Evolutionary conservation across 306 rosid genomes (phyloP).

Genomic region (Lathyrus sativus): DNA sequence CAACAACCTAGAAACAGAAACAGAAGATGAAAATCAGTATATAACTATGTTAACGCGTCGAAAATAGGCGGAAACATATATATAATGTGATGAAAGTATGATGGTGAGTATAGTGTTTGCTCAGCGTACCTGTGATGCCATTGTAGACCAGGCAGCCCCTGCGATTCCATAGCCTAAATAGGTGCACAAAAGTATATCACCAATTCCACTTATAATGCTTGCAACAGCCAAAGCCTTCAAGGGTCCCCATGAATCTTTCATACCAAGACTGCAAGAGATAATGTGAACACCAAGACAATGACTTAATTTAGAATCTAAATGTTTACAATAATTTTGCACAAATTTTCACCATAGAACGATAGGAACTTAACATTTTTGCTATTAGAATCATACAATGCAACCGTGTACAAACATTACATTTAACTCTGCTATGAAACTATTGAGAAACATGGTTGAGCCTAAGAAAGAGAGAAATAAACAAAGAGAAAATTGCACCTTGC

Average conservation of each 20-base stretch:
- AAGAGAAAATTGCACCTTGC: slow-evolving; percentile 45
- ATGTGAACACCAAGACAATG: slow-evolving; percentile 16
- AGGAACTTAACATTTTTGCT: no score
- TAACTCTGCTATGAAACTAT: no score
- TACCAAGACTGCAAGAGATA: slow-evolving; percentile 63
- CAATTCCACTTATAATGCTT: slow-evolving; percentile 60
- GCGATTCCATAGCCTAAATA: slow-evolving; percentile 65
- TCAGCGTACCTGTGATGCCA: slow-evolving; percentile 68
- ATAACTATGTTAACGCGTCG: not conserved
- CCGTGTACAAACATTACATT: no score
- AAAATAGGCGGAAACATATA: slow-evolving; percentile 1
- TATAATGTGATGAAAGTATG: not conserved
- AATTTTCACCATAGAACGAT: no score
- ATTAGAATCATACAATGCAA: no score
- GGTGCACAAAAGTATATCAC: slow-evolving; percentile 66
- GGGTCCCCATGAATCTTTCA: slow-evolving; percentile 96
- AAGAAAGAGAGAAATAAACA: no score
- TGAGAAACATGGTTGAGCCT: no score
- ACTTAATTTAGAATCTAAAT: no score
- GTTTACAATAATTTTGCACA: no score
- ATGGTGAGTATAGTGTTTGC: not conserved
- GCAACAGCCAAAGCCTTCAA: slow-evolving; percentile 74
- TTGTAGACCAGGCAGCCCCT: slow-evolving; percentile 91
- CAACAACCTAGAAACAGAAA: slow-evolving; percentile 56
- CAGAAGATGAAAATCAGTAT: not conserved